Evolutionary conservation across 1,284 basidiomycete species (phyloP).

Genomic region (Ceratobasidium sp.): DNA sequence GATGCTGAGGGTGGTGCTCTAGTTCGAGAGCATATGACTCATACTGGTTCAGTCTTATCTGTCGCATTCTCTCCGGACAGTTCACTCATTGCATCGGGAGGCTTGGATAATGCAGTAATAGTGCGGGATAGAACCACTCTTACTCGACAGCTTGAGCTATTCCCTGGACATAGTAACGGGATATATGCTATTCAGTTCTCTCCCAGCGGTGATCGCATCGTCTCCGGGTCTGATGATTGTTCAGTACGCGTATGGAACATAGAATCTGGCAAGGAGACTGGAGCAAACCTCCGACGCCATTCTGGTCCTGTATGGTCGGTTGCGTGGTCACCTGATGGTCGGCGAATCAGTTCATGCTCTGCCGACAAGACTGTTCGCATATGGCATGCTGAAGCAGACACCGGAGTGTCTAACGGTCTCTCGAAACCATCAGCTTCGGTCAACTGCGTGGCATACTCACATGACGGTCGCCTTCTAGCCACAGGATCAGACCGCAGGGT

Average conservation of each 20-base stretch:
- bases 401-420: background rate
- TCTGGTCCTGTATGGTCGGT: too few relatives aligned
- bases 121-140: background rate
- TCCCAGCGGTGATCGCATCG: background rate
- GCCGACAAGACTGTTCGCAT: background rate
- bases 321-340: background rate
- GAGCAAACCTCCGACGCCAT: background rate
- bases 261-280: background rate
- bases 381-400: background rate
- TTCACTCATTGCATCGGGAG: background rate
- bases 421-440: too few relatives aligned
- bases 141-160: background rate
- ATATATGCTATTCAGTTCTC: background rate
- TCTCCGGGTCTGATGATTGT: background rate
- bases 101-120: background rate
- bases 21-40: background rate
- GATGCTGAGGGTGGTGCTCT: background rate
- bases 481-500: background rate
- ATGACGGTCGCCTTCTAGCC: background rate
- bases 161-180: background rate
- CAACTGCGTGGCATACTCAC: background rate
- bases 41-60: background rate
- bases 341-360: background rate
- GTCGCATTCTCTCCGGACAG: conserved; percentile 19
- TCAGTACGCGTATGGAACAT: background rate